These are phyloP conservation scores for Rosa persica DNA, from an alignment of 306 rosid genomes.

Conservation along the genomic window DNA sequence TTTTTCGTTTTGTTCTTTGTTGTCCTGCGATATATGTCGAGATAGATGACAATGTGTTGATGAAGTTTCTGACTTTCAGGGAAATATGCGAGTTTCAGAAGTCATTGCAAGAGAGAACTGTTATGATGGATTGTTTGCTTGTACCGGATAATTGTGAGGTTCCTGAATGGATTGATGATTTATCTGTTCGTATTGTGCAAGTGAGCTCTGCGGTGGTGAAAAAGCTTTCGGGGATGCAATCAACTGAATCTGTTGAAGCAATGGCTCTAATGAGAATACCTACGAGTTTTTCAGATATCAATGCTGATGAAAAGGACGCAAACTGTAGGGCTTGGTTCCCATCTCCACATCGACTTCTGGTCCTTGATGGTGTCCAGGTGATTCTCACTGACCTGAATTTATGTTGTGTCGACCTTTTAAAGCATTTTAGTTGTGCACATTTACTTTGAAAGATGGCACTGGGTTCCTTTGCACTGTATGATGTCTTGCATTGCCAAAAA, in stretches of 20 bases:
- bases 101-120: constrained; percentile 45
- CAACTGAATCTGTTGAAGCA: constrained; percentile 74
- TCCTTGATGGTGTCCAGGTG: constrained; percentile 92
- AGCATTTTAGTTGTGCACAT: constrained; percentile 2
- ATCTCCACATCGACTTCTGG: constrained; percentile 64
- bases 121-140: constrained; percentile 64
- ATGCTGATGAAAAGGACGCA: constrained; percentile 28
- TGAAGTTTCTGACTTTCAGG: constrained; percentile 42
- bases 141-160: constrained; percentile 61
- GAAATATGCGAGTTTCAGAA: constrained; percentile 74
- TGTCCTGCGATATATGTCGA: neutral
- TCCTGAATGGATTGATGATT: constrained; percentile 54
- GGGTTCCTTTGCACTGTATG: neutral
- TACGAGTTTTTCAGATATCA: constrained; percentile 47
- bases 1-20: neutral
- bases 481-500: neutral
- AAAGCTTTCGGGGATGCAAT: constrained; percentile 74
- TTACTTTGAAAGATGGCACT: neutral
- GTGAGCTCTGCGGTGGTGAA: constrained; percentile 71
- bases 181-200: constrained; percentile 47
- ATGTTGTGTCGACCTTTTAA: constrained; percentile 7
- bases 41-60: constrained; percentile 10
- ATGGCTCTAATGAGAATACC: constrained; percentile 79
- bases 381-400: constrained; percentile 18
- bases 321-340: constrained; percentile 56